phyloP scores from a whole-genome alignment of 441 rosid species.

The Populus tomentosa region DNA sequence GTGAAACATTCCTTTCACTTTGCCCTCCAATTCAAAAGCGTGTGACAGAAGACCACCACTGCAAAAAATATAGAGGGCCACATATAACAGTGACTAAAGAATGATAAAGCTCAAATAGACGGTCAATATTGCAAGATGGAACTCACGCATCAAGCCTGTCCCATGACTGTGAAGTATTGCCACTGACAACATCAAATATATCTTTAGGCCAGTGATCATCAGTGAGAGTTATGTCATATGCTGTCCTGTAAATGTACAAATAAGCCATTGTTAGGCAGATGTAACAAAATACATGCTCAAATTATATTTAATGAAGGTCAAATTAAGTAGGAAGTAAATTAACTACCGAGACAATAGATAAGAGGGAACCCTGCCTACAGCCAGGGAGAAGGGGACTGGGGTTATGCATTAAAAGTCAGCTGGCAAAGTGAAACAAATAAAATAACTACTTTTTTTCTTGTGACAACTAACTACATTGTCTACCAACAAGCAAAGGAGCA shows the following conservation, averaged over 20 bases:
- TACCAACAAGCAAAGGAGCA: neutral
- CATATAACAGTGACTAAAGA: neutral
- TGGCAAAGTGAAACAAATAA: neutral
- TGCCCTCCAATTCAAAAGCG: slow-evolving; percentile 79
- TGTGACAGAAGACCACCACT: slow-evolving; percentile 84
- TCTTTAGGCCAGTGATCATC: slow-evolving; percentile 70
- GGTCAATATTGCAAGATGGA: slow-evolving; percentile 6
- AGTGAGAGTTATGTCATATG: slow-evolving; percentile 66
- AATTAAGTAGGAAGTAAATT: neutral
- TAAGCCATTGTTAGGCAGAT: neutral
- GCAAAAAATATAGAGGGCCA: slow-evolving; percentile 17
- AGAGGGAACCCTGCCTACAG: neutral
- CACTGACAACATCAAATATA: slow-evolving; percentile 54
- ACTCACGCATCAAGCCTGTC: slow-evolving; percentile 95
- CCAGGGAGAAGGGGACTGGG: neutral
- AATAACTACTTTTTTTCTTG: neutral
- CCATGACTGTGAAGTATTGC: slow-evolving; percentile 83
- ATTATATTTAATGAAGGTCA: neutral
- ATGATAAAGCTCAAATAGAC: neutral
- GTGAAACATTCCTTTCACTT: slow-evolving; percentile 65
- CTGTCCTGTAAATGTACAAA: slow-evolving; percentile 48
- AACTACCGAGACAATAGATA: neutral
- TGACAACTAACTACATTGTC: neutral
- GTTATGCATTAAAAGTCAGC: neutral
- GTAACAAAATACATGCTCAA: neutral